phyloP scores from a whole-genome alignment of 1,284 basidiomycete genomes.

The Leccinum fuscescens region DNA sequence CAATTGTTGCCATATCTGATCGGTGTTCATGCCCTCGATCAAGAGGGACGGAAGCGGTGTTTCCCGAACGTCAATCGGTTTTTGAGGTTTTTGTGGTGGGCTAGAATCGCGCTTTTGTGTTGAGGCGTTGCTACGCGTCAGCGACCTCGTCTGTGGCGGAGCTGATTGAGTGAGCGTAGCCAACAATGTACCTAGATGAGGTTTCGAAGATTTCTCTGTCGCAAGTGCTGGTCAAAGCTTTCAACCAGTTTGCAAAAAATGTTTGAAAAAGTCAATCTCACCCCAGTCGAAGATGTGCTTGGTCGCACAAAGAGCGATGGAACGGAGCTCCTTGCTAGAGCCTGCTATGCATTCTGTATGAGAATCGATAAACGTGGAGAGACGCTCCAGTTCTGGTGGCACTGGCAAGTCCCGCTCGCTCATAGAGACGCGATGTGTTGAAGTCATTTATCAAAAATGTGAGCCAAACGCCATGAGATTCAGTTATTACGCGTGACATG shows the following conservation, averaged over 20 bases:
- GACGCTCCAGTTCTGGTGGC: constrained; percentile 43
- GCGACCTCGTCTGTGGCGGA: constrained; percentile 72
- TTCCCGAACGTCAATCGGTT: constrained; percentile 45
- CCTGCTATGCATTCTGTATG: constrained; percentile 53
- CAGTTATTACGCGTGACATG: not conserved
- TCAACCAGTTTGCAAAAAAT: not conserved
- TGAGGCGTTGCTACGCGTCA: constrained; percentile 37
- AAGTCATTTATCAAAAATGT: not conserved
- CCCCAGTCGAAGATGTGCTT: constrained; percentile 83
- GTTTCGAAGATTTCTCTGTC: constrained; percentile 63
- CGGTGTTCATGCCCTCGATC: constrained; percentile 80
- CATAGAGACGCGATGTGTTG: constrained; percentile 12
- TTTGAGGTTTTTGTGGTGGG: constrained; percentile 33
- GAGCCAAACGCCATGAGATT: not conserved
- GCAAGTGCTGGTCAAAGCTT: constrained; percentile 47
- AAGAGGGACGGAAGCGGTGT: constrained; percentile 80
- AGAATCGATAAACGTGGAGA: constrained; percentile 55
- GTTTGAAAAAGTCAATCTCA: constrained; percentile 37
- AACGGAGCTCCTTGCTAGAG: constrained; percentile 56
- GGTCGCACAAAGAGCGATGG: constrained; percentile 63
- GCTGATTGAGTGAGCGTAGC: constrained; percentile 58
- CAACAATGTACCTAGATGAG: constrained; percentile 68
- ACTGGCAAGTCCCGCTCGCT: constrained; percentile 18
- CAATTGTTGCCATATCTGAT: constrained; percentile 92
- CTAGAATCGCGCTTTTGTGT: constrained; percentile 46